phyloP scores from a whole-genome alignment of 23 red algal species.

The Chondrus crispus region DNA sequence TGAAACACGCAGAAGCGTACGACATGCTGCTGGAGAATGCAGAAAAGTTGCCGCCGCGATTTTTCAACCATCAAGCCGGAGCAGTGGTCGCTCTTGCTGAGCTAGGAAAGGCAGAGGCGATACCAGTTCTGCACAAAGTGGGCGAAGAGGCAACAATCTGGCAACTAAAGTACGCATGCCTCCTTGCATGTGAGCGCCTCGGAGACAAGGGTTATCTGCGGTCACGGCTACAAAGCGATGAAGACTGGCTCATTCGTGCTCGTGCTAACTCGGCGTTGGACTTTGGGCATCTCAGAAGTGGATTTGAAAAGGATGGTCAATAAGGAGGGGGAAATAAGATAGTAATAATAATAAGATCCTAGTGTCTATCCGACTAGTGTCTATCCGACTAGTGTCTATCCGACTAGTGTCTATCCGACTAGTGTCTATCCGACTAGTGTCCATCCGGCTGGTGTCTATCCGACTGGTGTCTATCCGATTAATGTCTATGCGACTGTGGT shows the following conservation, averaged over 20 bases:
- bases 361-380: too few species aligned
- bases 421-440: too few species aligned
- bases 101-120: slow-evolving; percentile 34
- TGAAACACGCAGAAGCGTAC: slow-evolving; percentile 24
- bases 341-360: too few species aligned
- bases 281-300: slow-evolving; percentile 24
- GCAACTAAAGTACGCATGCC: slow-evolving; percentile 80
- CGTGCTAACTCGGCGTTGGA: slow-evolving; percentile 18
- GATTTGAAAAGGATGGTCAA: too few species aligned
- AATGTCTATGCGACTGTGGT: too few species aligned
- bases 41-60: slow-evolving; percentile 59
- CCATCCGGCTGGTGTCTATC: too few species aligned
- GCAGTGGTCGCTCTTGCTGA: slow-evolving; percentile 51
- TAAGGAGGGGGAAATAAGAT: too few species aligned
- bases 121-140: not conserved
- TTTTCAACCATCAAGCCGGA: slow-evolving; percentile 80
- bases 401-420: too few species aligned
- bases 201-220: slow-evolving; percentile 29
- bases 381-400: too few species aligned
- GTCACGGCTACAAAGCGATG: slow-evolving; percentile 19
- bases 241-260: slow-evolving; percentile 67
- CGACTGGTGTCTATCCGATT: too few species aligned
- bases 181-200: slow-evolving; percentile 57
- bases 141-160: slow-evolving; percentile 43
- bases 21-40: slow-evolving; percentile 57